Evolutionary conservation across 139 green algal genomes (phyloP).

Genomic region (Ostreobium quekettii): DNA sequence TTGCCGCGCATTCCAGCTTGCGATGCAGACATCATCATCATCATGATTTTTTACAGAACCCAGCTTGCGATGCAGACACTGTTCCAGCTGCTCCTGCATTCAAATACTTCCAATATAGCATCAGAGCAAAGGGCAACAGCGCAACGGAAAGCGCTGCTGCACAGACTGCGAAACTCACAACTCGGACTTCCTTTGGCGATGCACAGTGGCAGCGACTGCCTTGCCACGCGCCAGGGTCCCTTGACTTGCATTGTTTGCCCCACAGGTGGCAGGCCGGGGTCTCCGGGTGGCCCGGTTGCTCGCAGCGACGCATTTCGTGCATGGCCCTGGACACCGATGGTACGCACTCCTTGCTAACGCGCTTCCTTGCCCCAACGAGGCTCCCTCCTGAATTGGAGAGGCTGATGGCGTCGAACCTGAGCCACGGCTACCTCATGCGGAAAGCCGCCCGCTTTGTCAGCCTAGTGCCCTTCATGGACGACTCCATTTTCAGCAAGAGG

Average conservation of each 20-base stretch:
- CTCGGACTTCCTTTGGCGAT: too few relatives aligned
- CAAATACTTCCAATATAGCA: neutral
- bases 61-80: neutral
- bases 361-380: slow-evolving; percentile 34
- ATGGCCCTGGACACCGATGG: slow-evolving; percentile 37
- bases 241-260: slow-evolving; percentile 6
- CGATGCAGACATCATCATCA: too few relatives aligned
- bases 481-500: slow-evolving; percentile 23
- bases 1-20: too few relatives aligned
- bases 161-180: neutral
- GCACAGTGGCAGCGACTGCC: too few relatives aligned
- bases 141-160: neutral
- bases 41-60: too few relatives aligned
- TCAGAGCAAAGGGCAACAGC: neutral
- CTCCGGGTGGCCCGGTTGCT: neutral
- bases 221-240: too few relatives aligned
- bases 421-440: slow-evolving; percentile 13
- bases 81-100: neutral
- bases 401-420: neutral
- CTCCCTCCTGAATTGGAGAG: slow-evolving; percentile 28
- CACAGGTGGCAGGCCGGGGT: neutral
- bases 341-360: slow-evolving; percentile 31
- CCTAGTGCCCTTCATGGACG: slow-evolving; percentile 13
- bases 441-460: neutral
- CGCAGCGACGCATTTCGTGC: neutral